These are phyloP conservation scores for Piper longum DNA, from an alignment of 164 flowering plant species.

Conservation along the genomic window DNA sequence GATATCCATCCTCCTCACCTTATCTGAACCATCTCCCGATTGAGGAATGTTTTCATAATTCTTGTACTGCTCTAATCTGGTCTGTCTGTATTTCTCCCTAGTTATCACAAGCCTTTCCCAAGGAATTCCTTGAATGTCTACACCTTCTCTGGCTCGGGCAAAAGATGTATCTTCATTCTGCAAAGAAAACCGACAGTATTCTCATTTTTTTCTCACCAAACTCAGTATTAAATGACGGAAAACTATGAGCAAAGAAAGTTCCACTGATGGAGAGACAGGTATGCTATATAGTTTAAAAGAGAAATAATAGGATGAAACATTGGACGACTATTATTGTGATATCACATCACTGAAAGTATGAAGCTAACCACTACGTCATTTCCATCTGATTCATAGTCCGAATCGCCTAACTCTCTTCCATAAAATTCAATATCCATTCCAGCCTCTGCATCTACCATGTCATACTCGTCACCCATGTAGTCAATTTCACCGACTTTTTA, in stretches of 20 bases:
- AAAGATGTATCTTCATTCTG: conserved; percentile 63
- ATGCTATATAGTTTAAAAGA: neutral
- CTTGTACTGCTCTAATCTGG: conserved; percentile 75
- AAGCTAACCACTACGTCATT: conserved; percentile 28
- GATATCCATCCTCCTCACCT: conserved; percentile 23
- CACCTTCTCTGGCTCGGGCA: conserved; percentile 66
- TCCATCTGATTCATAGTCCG: conserved; percentile 45
- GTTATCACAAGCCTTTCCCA: conserved; percentile 72
- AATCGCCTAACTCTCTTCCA: conserved; percentile 28
- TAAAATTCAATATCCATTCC: conserved; percentile 43
- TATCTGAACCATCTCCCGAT: conserved; percentile 59
- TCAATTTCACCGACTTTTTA: conserved; percentile 27
- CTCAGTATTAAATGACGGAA: neutral
- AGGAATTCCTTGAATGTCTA: conserved; percentile 83
- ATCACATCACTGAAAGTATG: neutral
- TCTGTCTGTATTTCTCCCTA: conserved; percentile 63
- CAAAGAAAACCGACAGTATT: conserved; percentile 2
- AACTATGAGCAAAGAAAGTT: neutral
- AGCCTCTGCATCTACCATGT: conserved; percentile 41
- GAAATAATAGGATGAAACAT: neutral
- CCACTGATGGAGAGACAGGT: neutral
- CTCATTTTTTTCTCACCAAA: neutral
- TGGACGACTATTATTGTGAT: neutral
- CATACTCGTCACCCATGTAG: conserved; percentile 37
- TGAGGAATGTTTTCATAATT: conserved; percentile 71